Conservation (phyloP, 192 early-diverging fungal species). For the Coemansia aciculifera region DNA sequence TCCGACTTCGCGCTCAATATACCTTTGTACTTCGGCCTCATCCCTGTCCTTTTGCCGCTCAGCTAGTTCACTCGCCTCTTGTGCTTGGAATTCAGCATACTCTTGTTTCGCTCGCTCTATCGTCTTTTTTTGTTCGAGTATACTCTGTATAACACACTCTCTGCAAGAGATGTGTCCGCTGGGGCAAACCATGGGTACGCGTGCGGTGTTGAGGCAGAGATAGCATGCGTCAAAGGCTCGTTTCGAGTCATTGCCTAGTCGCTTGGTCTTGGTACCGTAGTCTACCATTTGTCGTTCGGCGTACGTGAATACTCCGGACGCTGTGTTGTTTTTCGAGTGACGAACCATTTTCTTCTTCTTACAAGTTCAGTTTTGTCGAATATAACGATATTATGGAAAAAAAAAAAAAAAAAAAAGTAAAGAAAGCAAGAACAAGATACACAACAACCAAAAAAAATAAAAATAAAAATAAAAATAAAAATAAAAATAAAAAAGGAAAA, state of each 20-base stretch:
- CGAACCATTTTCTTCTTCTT: slow-evolving; percentile 60
- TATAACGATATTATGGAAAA: neutral
- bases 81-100: slow-evolving; percentile 49
- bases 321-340: slow-evolving; percentile 94
- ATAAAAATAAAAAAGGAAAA: no score
- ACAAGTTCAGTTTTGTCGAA: no score
- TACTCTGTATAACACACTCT: slow-evolving; percentile 84
- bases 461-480: no score
- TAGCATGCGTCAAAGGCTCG: slow-evolving; percentile 84
- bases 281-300: slow-evolving; percentile 81
- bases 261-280: slow-evolving; percentile 84
- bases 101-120: slow-evolving; percentile 58
- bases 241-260: slow-evolving; percentile 82
- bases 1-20: slow-evolving; percentile 27
- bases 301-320: slow-evolving; percentile 87
- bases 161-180: slow-evolving; percentile 82
- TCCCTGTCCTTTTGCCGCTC: neutral
- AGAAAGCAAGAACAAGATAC: neutral
- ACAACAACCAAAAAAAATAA: neutral
- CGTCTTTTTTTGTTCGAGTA: slow-evolving; percentile 81
- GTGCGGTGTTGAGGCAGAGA: slow-evolving; percentile 65
- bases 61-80: slow-evolving; percentile 16
- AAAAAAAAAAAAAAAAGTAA: neutral
- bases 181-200: slow-evolving; percentile 23
- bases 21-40: neutral